Conservation (phyloP, 768 basidiomycete species). For the Pleurotus salmoneostramineus region DNA sequence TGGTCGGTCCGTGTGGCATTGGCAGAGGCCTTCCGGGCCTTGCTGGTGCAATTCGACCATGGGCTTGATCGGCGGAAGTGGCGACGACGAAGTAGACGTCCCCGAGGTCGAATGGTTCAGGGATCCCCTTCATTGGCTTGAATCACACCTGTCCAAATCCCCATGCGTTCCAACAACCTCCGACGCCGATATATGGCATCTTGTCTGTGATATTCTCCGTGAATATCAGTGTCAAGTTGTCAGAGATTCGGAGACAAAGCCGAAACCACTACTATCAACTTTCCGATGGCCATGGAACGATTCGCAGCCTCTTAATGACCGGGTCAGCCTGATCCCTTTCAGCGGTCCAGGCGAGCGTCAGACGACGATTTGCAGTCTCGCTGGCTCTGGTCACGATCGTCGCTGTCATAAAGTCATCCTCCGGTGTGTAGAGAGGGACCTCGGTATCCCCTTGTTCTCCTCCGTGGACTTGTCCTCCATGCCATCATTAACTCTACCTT, state of each 20-base stretch:
- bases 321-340: not conserved
- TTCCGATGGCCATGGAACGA: not conserved
- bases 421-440: constrained; percentile 25
- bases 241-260: constrained; percentile 10
- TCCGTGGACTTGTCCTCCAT: not conserved
- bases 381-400: constrained; percentile 4
- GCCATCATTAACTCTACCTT: not conserved
- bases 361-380: not conserved
- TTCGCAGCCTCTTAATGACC: not conserved
- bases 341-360: not conserved
- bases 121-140: constrained; percentile 43
- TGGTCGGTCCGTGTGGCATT: constrained; percentile 47
- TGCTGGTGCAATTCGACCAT: constrained; percentile 37
- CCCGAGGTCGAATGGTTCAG: constrained; percentile 25
- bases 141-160: constrained; percentile 37
- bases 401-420: constrained; percentile 18
- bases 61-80: not conserved
- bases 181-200: constrained; percentile 31
- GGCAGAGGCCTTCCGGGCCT: constrained; percentile 47
- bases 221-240: constrained; percentile 38
- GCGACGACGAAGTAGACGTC: not conserved
- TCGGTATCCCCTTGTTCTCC: constrained; percentile 21
- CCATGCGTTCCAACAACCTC: constrained; percentile 17
- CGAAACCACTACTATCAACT: not conserved
- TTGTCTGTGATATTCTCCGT: constrained; percentile 35